Evolutionary conservation across 495 filamentous ascomycete genomes (phyloP).

Genomic region (Podospora tetraspora): DNA sequence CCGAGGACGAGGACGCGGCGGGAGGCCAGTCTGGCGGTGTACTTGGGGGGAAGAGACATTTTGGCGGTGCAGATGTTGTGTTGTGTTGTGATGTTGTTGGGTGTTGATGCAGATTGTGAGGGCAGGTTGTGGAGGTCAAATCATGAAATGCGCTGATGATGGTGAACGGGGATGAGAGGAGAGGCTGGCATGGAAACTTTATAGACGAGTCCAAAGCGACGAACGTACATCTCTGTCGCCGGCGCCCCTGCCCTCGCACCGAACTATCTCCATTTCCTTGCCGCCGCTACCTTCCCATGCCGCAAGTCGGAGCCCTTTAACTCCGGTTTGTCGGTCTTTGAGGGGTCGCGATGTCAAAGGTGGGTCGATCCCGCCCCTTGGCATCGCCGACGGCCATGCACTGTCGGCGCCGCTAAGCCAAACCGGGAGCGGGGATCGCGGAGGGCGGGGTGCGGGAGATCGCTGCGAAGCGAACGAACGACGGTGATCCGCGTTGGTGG

Average conservation of each 20-base stretch:
- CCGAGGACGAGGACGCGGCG: constrained; percentile 50
- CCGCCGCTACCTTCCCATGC: neutral
- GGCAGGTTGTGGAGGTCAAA: neutral
- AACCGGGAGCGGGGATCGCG: neutral
- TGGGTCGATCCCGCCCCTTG: neutral
- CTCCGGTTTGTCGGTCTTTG: neutral
- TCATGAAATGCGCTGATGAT: neutral
- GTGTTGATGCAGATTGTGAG: neutral
- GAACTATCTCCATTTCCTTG: neutral
- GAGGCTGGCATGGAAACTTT: neutral
- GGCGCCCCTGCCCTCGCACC: neutral
- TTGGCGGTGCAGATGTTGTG: neutral
- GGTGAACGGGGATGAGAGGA: neutral
- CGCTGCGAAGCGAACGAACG: neutral
- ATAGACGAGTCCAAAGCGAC: neutral
- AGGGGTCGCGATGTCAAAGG: neutral
- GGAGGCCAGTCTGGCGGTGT: constrained; percentile 31
- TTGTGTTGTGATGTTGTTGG: neutral
- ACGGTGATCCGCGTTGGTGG: neutral
- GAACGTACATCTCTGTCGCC: neutral
- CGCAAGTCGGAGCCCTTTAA: neutral
- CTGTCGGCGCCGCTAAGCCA: neutral
- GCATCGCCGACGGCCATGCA: neutral
- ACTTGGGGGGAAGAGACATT: neutral
- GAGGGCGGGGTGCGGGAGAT: neutral